These are phyloP conservation scores for Xerocomus potaroensis DNA, from an alignment of 768 basidiomycete genomes.

Conservation along the genomic window DNA sequence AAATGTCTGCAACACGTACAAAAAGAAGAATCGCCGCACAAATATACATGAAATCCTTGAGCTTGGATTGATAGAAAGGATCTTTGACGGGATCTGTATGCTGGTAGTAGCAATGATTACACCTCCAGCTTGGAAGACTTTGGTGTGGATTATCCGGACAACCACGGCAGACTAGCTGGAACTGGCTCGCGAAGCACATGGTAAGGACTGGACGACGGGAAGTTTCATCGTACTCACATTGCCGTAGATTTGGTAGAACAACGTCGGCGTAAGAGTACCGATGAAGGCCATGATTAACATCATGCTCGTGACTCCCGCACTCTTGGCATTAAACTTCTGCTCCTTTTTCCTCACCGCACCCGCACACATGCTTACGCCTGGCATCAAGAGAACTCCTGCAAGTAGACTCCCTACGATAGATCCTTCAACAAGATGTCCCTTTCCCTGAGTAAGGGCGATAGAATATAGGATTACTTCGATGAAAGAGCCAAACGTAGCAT, in stretches of 20 bases:
- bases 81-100: slow-evolving; percentile 91
- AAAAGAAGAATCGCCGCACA: slow-evolving; percentile 88
- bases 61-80: slow-evolving; percentile 94
- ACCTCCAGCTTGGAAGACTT: slow-evolving; percentile 58
- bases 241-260: slow-evolving; percentile 98
- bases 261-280: slow-evolving; percentile 87
- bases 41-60: slow-evolving; percentile 93
- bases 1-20: slow-evolving; percentile 46
- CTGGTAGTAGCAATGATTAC: slow-evolving; percentile 90
- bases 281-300: slow-evolving; percentile 99
- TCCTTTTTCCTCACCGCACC: slow-evolving; percentile 89
- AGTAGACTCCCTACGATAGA: slow-evolving; percentile 93
- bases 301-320: slow-evolving; percentile 97
- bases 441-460: slow-evolving; percentile 86
- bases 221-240: slow-evolving; percentile 58
- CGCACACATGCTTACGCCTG: slow-evolving; percentile 92
- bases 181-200: slow-evolving; percentile 44
- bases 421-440: slow-evolving; percentile 93
- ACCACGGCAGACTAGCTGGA: slow-evolving; percentile 80
- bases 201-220: slow-evolving; percentile 1
- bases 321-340: slow-evolving; percentile 98
- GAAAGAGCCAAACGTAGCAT: slow-evolving; percentile 97
- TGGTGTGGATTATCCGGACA: slow-evolving; percentile 48
- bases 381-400: slow-evolving; percentile 96
- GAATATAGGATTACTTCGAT: slow-evolving; percentile 94